Conservation (phyloP, 805 yeast genomes). For the Schwanniomyces vanrijiae region DNA sequence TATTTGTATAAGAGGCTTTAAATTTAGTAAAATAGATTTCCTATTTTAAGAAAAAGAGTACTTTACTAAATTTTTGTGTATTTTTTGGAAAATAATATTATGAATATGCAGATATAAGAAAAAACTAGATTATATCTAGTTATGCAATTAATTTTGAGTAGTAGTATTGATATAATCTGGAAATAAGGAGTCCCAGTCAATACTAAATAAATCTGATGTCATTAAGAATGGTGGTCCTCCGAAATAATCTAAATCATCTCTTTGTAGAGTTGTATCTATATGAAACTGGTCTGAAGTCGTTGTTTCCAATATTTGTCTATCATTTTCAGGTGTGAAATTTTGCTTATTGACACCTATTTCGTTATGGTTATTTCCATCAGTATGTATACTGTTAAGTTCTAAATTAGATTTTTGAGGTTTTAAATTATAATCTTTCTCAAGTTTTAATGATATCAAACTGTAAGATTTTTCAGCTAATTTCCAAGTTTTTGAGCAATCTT, state of each 20-base stretch:
- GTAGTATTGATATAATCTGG: background rate
- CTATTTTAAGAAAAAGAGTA: too few relatives aligned
- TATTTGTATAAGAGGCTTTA: too few relatives aligned
- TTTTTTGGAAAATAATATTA: too few relatives aligned
- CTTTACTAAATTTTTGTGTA: too few relatives aligned
- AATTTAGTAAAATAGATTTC: too few relatives aligned
- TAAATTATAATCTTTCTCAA: background rate
- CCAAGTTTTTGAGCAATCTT: background rate
- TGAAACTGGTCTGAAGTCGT: background rate
- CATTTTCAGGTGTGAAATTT: background rate
- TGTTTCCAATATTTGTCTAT: background rate
- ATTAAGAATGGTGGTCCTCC: background rate
- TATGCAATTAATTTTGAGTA: background rate
- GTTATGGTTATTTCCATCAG: background rate
- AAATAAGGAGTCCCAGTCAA: conserved; percentile 1
- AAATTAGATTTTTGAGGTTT: background rate
- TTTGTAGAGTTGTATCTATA: background rate
- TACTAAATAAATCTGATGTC: conserved; percentile 1
- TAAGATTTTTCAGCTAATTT: background rate
- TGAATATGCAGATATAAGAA: background rate
- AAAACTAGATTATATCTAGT: background rate
- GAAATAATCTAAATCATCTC: background rate
- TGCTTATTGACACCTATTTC: background rate
- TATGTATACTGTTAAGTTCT: background rate
- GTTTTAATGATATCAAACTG: background rate